Evolutionary conservation across 768 basidiomycete genomes (phyloP).

Genomic region (Chalciporus sphaerocephalus): DNA sequence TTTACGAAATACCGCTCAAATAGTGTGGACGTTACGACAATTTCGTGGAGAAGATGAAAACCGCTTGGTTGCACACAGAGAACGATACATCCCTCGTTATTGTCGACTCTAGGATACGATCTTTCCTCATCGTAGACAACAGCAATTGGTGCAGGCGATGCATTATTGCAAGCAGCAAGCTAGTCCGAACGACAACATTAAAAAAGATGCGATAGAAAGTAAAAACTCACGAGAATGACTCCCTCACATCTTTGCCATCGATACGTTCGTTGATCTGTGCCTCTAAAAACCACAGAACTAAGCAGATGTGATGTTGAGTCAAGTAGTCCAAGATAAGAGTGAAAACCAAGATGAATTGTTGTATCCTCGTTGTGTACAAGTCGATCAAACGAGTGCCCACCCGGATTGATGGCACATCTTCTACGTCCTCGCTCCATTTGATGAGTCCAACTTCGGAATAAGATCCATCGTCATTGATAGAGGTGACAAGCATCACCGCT

Average conservation of each 20-base stretch:
- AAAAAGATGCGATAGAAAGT: neutral
- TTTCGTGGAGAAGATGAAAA: conserved; percentile 17
- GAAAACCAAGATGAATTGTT: neutral
- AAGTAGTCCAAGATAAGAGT: neutral
- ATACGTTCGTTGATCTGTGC: conserved; percentile 10
- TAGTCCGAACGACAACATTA: neutral
- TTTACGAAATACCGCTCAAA: conserved; percentile 4
- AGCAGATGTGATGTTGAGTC: neutral
- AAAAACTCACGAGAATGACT: conserved; percentile 1
- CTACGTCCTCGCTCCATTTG: conserved; percentile 13
- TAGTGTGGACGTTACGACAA: conserved; percentile 15
- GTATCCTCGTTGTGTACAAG: neutral
- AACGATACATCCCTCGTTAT: neutral
- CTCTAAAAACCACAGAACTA: conserved; percentile 9
- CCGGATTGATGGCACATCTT: neutral
- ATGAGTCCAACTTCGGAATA: conserved; percentile 10
- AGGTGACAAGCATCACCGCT: conserved; percentile 10
- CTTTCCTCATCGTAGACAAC: conserved; percentile 1
- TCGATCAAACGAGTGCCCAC: conserved; percentile 3
- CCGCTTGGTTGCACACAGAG: conserved; percentile 15
- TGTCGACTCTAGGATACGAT: neutral
- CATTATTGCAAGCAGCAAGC: conserved; percentile 1
- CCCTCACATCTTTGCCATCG: conserved; percentile 4
- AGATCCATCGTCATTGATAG: conserved; percentile 8
- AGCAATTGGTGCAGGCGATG: conserved; percentile 6